phyloP scores from a whole-genome alignment of 352 stramenopile species.

The Pythium grandisporangium region DNA sequence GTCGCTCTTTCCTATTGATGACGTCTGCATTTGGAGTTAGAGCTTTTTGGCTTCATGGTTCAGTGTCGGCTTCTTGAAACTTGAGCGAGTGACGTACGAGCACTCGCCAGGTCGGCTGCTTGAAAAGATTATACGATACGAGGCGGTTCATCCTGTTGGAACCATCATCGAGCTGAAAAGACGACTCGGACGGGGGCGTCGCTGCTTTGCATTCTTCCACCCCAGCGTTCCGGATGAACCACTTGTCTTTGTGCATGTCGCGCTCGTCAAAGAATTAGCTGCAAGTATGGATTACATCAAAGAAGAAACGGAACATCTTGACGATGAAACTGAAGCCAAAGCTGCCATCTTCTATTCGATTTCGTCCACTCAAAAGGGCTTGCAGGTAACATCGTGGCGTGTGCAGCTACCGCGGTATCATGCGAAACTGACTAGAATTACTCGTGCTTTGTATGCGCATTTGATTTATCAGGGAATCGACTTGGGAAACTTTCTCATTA shows the following conservation, averaged over 20 bases:
- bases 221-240: constrained; percentile 88
- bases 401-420: too few species aligned
- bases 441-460: neutral
- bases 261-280: constrained; percentile 85
- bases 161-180: constrained; percentile 91
- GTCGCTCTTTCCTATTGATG: too few species aligned
- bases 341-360: constrained; percentile 96
- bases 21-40: constrained; percentile 34
- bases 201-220: constrained; percentile 95
- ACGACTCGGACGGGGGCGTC: constrained; percentile 69
- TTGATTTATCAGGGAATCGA: constrained; percentile 75
- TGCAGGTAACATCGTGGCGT: too few species aligned
- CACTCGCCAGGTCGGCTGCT: constrained; percentile 86
- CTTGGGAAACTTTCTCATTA: constrained; percentile 95
- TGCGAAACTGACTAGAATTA: too few species aligned
- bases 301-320: constrained; percentile 56
- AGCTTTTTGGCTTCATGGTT: constrained; percentile 90
- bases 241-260: constrained; percentile 94
- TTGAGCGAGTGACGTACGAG: constrained; percentile 92
- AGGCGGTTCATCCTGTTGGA: constrained; percentile 91
- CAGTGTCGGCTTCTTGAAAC: constrained; percentile 84
- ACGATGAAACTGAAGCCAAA: constrained; percentile 43
- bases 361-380: constrained; percentile 87
- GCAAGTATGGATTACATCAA: constrained; percentile 89
- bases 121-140: constrained; percentile 94